A percentile compares a stretch with the other conserved stretches of the same genome.
Conservation (phyloP, 805 yeast genomes). For the Lipomyces lipofer region DNA sequence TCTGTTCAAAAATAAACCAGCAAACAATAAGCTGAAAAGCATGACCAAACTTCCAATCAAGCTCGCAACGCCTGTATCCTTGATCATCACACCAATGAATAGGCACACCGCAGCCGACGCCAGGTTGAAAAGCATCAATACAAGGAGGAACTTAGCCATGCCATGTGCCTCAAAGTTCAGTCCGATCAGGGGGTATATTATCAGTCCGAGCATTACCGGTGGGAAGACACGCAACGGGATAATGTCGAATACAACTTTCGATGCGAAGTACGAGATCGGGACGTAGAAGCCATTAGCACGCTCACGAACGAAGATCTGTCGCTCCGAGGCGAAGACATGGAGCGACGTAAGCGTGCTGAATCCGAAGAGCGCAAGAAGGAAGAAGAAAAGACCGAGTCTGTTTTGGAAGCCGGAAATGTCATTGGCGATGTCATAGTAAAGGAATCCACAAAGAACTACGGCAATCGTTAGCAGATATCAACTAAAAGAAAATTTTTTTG, state of each 20-base stretch:
- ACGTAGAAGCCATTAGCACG: conserved; percentile 92
- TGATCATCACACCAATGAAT: conserved; percentile 81
- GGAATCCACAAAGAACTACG: conserved; percentile 70
- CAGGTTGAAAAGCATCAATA: conserved; percentile 78
- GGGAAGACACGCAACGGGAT: conserved; percentile 93
- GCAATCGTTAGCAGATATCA: neutral
- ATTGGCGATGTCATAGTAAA: conserved; percentile 78
- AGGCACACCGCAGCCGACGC: conserved; percentile 83
- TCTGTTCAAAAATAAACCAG: conserved; percentile 89
- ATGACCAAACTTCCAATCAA: conserved; percentile 81
- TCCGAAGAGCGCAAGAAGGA: conserved; percentile 86
- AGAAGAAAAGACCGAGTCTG: conserved; percentile 89
- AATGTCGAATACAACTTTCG: conserved; percentile 87
- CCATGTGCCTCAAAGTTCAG: conserved; percentile 60
- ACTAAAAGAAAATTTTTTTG: too few relatives aligned
- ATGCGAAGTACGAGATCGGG: conserved; percentile 79
- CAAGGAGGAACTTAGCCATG: conserved; percentile 69
- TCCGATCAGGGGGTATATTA: conserved; percentile 89
- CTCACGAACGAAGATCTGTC: conserved; percentile 87
- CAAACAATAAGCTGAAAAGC: conserved; percentile 83
- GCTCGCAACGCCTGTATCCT: conserved; percentile 91
- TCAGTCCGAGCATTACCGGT: conserved; percentile 74
- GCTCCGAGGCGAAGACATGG: conserved; percentile 82
- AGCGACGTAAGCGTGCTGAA: conserved; percentile 90
- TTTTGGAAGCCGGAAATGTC: conserved; percentile 97